Evolutionary conservation across 1,284 basidiomycete genomes (phyloP), one percentile per base, ranked within the genome.

Genomic region (Xerocomus amazonicus): DNA sequence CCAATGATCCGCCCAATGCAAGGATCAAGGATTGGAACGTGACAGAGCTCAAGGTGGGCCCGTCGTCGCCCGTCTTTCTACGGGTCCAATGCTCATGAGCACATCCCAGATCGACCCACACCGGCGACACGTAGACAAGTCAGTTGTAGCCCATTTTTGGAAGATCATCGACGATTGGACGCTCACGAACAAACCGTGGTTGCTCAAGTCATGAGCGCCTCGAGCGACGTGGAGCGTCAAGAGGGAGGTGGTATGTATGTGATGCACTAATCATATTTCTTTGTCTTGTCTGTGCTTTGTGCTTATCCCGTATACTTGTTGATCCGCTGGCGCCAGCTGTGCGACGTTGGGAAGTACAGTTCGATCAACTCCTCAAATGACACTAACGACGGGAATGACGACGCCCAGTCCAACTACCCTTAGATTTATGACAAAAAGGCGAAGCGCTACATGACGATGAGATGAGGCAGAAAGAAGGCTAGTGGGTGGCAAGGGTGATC

Each of bases 21-120:
- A 92, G 89, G 57, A 88, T 97, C 54, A 87, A 88, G 62, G 92
- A 97, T 59, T 99, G 96, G 96, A 98, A 97, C 64, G 94, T 98
- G 14, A 89, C 89, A 0, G 91, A 95, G 62, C 78, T 98, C 56
- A 91, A 91, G 78, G 92, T 92, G 50, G 16, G 31, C 27, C 3
- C 9, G 9, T 36, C 8, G 14, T 3, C 27, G 14, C n/a, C 17
- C 13, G 29, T 12, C 3, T 9, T 4, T 4, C 12, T 10, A 3
- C 35, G 6, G 13, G 41, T 16, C 10, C 2, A 5, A 19, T 16
- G 33, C 45, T 19, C n/a, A 28, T 9, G 17, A 13, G 6, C 13
- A 6, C 9, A 8, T 28, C 23, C 6, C 55, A 93, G 92, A 92
- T 97, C 59, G 93, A 97, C 62, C 85, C 84, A n/a, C 77, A 84